phyloP scores from a whole-genome alignment of 495 filamentous ascomycete genomes.

The Apodospora peruviana region DNA sequence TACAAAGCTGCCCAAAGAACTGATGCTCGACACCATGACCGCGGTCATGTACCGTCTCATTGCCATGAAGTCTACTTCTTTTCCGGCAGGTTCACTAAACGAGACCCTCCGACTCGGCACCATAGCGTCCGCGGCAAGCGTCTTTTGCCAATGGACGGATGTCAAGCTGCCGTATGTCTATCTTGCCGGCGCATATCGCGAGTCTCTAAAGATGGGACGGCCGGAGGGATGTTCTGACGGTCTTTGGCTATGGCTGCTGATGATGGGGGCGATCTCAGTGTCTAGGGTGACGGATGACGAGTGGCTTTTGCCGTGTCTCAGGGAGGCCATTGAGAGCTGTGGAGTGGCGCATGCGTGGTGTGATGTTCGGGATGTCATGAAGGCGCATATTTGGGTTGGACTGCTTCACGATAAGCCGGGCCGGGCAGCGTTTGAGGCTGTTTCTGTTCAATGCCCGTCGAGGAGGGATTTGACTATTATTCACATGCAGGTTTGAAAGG shows the following conservation, averaged over 20 bases:
- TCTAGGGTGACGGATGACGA: constrained; percentile 19
- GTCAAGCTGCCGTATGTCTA: constrained; percentile 20
- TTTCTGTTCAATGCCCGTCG: no score
- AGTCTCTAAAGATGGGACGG: constrained; percentile 3
- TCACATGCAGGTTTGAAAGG: no score
- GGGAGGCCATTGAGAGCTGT: constrained; percentile 14
- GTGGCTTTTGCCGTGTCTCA: constrained; percentile 25
- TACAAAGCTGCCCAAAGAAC: constrained; percentile 20
- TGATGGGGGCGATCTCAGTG: constrained; percentile 28
- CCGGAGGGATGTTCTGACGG: not conserved
- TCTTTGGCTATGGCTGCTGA: constrained; percentile 31
- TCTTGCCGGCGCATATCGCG: constrained; percentile 14
- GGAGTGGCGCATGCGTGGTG: constrained; percentile 19
- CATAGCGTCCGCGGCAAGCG: constrained; percentile 28
- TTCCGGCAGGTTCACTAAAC: constrained; percentile 18
- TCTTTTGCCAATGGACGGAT: constrained; percentile 36
- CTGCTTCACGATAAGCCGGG: constrained; percentile 29
- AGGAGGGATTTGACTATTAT: no score
- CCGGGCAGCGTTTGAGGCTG: constrained; percentile 9
- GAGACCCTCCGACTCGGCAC: constrained; percentile 37
- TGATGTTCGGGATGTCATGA: constrained; percentile 21
- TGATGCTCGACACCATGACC: constrained; percentile 30
- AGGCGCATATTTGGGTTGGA: constrained; percentile 29
- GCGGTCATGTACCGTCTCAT: constrained; percentile 41
- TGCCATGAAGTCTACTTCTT: constrained; percentile 14